Evolutionary conservation across 2,329 filamentous ascomycete species (phyloP).

Genomic region (Sclerotinia sclerotiorum): DNA sequence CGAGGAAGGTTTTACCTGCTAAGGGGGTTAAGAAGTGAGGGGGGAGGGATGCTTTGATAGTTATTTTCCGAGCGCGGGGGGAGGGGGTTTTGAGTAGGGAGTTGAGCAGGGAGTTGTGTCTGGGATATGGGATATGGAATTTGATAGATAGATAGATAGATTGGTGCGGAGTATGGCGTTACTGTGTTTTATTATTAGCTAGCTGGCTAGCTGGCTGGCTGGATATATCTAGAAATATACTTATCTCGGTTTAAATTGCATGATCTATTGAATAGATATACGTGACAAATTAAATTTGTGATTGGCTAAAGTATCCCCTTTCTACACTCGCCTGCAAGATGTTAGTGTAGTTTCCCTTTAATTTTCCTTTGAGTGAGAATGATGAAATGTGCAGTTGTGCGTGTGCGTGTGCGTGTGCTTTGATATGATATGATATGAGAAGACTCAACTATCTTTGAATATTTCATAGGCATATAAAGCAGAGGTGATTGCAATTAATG

Average conservation of each 20-base stretch:
- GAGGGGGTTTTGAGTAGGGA: fast-evolving
- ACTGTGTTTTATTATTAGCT: background rate
- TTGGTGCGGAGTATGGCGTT: background rate
- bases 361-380: background rate
- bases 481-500: background rate
- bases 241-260: background rate
- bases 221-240: background rate
- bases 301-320: background rate
- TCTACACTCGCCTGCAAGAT: too few species aligned
- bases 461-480: too few species aligned
- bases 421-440: background rate
- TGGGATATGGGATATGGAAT: background rate
- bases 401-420: background rate
- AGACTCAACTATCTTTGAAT: background rate
- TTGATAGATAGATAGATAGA: background rate
- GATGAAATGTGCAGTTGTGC: too few species aligned
- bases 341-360: background rate
- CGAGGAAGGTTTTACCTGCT: background rate
- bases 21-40: background rate
- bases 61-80: too few species aligned
- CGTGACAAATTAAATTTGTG: fast-evolving
- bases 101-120: background rate
- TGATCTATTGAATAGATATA: background rate
- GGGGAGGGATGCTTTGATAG: background rate
- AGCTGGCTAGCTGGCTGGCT: background rate